Conservation (phyloP, 441 rosid species). For the Isatis lusitanica region DNA sequence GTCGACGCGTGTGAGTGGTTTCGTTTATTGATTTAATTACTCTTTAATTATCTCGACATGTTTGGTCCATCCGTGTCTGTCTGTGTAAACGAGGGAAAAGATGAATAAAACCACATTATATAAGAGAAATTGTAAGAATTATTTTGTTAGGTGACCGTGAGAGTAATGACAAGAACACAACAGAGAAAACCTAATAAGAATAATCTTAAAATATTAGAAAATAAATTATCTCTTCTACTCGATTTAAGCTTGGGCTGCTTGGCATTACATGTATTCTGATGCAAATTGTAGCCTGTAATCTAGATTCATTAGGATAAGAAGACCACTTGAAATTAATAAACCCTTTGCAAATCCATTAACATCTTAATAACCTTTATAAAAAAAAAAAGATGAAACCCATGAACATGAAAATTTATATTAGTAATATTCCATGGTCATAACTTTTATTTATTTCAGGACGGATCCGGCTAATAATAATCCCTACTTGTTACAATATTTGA, state of each 20-base stretch:
- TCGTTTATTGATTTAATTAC: too few relatives aligned
- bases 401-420: neutral
- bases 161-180: neutral
- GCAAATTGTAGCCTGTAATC: slow-evolving; percentile 8
- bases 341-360: neutral
- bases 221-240: neutral
- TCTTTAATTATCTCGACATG: neutral
- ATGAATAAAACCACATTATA: neutral
- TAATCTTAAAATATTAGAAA: neutral
- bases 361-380: neutral
- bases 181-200: slow-evolving; percentile 4
- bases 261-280: slow-evolving; percentile 10
- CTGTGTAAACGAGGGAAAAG: neutral
- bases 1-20: neutral
- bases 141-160: neutral
- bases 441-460: neutral
- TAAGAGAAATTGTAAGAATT: neutral
- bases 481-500: neutral
- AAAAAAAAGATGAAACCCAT: neutral
- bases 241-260: too few relatives aligned
- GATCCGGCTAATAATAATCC: neutral
- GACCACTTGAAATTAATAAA: neutral
- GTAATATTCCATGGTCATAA: neutral
- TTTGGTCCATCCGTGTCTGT: neutral
- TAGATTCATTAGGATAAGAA: slow-evolving; percentile 7